Percentiles rank a stretch among this genome's conserved stretches.
Evolutionary conservation across 768 basidiomycete genomes (phyloP).

Genomic region (Calocybe cyanea): DNA sequence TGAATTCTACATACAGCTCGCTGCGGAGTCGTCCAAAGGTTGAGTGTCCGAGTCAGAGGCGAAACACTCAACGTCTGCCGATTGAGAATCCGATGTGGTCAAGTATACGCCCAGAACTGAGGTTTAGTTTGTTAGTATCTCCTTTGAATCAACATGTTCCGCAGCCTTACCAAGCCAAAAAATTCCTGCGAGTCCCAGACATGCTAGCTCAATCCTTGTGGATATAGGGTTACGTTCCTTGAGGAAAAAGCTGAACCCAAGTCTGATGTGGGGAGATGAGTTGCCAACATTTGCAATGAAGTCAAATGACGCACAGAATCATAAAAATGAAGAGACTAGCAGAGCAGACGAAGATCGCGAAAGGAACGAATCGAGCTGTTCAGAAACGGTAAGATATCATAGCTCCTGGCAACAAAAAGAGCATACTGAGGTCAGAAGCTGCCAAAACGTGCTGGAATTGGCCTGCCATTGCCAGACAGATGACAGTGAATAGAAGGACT

Average conservation of each 20-base stretch:
- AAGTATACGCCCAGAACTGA: conserved; percentile 73
- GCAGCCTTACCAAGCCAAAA: conserved; percentile 70
- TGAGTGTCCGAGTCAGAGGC: conserved; percentile 46
- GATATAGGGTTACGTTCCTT: conserved; percentile 73
- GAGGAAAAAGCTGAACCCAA: conserved; percentile 61
- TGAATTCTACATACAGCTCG: conserved; percentile 53
- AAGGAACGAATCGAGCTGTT: conserved; percentile 81
- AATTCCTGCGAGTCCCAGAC: conserved; percentile 64
- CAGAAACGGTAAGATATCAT: conserved; percentile 1
- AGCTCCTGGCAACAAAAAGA: background rate
- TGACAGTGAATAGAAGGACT: conserved; percentile 70
- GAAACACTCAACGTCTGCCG: conserved; percentile 82
- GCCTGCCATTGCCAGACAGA: conserved; percentile 76
- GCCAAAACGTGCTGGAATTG: conserved; percentile 71
- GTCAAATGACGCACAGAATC: conserved; percentile 49
- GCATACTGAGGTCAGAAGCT: conserved; percentile 76
- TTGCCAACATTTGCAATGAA: background rate
- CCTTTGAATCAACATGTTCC: background rate
- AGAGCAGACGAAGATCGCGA: conserved; percentile 76
- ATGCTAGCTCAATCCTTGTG: conserved; percentile 71
- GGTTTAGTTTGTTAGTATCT: conserved; percentile 7
- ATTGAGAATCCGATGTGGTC: conserved; percentile 69
- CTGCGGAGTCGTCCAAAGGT: conserved; percentile 51
- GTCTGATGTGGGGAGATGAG: conserved; percentile 32
- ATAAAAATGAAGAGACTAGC: conserved; percentile 66